Evolutionary conservation across 1,284 basidiomycete species (phyloP).

Genomic region (Melanopsichium pennsylvanicum): DNA sequence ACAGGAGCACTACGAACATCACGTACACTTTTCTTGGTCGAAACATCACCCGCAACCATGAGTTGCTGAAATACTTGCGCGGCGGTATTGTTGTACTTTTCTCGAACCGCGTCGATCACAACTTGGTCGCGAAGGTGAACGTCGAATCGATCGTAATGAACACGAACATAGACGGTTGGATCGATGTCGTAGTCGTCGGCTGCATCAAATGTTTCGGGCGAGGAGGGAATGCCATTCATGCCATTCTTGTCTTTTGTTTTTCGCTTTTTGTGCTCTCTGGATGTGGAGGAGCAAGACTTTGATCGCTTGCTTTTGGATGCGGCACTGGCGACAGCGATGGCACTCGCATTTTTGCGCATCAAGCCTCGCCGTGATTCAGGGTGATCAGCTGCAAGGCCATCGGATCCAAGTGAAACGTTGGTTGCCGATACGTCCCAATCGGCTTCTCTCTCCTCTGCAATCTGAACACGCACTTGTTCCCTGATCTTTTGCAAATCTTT

Average conservation of each 20-base stretch:
- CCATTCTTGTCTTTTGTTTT: slow-evolving; percentile 29
- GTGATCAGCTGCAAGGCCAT: slow-evolving; percentile 26
- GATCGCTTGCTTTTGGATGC: slow-evolving; percentile 39
- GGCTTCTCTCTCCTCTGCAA: slow-evolving; percentile 64
- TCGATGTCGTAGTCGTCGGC: slow-evolving; percentile 49
- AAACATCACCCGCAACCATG: slow-evolving; percentile 65
- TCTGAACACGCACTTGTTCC: slow-evolving; percentile 56
- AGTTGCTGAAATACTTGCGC: slow-evolving; percentile 61
- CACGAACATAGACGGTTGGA: slow-evolving; percentile 75
- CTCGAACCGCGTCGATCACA: slow-evolving; percentile 49
- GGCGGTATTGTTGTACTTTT: slow-evolving; percentile 56
- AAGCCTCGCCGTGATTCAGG: slow-evolving; percentile 47
- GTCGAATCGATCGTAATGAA: slow-evolving; percentile 88
- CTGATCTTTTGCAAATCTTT: slow-evolving; percentile 65
- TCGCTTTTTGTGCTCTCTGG: slow-evolving; percentile 31
- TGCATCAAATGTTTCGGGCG: slow-evolving; percentile 29
- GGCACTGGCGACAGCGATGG: slow-evolving; percentile 29
- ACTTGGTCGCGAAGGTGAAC: slow-evolving; percentile 83
- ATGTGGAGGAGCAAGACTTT: slow-evolving; percentile 13
- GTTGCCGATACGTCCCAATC: slow-evolving; percentile 47
- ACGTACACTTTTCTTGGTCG: slow-evolving; percentile 68
- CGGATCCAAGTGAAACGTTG: slow-evolving; percentile 16
- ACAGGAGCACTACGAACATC: slow-evolving; percentile 47
- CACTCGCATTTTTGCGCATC: slow-evolving; percentile 35
- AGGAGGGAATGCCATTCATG: slow-evolving; percentile 21